A percentile compares a stretch with the other conserved stretches of the same genome.
These are phyloP conservation scores for Aspergillus fischeri DNA, from an alignment of 2,329 filamentous ascomycete species.

Conservation along the genomic window DNA sequence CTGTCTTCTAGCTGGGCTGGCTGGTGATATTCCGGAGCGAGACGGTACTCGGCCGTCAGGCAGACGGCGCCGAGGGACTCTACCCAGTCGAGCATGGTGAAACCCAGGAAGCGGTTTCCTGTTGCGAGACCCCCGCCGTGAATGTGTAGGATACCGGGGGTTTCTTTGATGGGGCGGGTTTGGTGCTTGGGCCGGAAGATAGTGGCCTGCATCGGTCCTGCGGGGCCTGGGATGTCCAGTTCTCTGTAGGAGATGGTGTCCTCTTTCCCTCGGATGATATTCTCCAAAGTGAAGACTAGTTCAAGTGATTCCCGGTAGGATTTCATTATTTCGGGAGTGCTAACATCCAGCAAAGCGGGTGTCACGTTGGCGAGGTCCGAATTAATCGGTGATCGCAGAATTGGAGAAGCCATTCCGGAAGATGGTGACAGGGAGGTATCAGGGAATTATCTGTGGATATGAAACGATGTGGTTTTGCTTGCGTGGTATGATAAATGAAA, in stretches of 20 bases:
- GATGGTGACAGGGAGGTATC: no score
- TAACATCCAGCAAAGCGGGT: neutral
- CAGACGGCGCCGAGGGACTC: slow-evolving; percentile 53
- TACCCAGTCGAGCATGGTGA: slow-evolving; percentile 52
- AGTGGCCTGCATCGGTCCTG: slow-evolving; percentile 4
- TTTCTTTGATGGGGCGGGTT: neutral
- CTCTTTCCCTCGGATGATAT: slow-evolving; percentile 1
- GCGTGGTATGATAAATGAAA: no score
- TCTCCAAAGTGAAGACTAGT: neutral
- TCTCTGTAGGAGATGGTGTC: slow-evolving; percentile 5
- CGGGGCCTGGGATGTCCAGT: slow-evolving; percentile 6
- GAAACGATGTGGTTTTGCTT: no score
- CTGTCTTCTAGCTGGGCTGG: slow-evolving; percentile 63
- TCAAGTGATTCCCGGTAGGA: neutral
- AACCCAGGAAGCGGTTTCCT: slow-evolving; percentile 60
- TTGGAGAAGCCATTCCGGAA: neutral
- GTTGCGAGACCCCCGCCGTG: slow-evolving; percentile 66
- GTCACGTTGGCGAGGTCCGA: neutral
- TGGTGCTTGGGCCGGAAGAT: slow-evolving; percentile 8
- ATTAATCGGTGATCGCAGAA: neutral
- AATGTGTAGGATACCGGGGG: slow-evolving; percentile 59
- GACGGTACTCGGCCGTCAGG: slow-evolving; percentile 64
- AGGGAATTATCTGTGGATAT: no score
- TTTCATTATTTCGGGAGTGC: neutral
- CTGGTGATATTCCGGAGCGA: slow-evolving; percentile 62